A percentile compares a stretch with the other conserved stretches of the same genome.
These are phyloP conservation scores for Phytophthora quininea DNA, from an alignment of 352 stramenopile genomes.

Conservation along the genomic window DNA sequence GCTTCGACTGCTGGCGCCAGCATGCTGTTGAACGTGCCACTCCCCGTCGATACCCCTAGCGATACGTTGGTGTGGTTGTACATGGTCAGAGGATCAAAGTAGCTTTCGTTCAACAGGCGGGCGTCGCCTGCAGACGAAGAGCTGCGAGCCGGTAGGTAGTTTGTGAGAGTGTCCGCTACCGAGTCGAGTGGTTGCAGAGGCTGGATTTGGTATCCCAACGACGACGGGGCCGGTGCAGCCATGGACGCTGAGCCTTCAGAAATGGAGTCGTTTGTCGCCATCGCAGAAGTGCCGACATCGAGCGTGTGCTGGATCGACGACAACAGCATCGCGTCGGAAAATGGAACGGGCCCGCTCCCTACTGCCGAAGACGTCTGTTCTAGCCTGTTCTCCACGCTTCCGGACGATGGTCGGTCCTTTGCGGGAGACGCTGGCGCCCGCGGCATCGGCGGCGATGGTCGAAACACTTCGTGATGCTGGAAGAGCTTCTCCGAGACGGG, in stretches of 20 bases:
- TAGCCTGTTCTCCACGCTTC: not conserved
- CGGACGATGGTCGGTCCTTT: conserved; percentile 5
- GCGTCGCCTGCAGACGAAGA: conserved; percentile 3
- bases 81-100: conserved; percentile 20
- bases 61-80: conserved; percentile 17
- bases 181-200: conserved; percentile 38
- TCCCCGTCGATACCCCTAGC: conserved; percentile 7
- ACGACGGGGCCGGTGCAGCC: not conserved
- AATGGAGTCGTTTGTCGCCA: conserved; percentile 10
- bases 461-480: conserved; percentile 43
- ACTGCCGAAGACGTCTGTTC: too few species aligned
- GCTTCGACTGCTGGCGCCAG: conserved; percentile 19
- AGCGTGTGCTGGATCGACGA: conserved; percentile 54
- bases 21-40: conserved; percentile 18
- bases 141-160: conserved; percentile 37
- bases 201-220: conserved; percentile 32
- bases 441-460: conserved; percentile 15
- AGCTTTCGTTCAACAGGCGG: conserved; percentile 19
- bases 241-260: conserved; percentile 7
- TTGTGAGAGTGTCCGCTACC: conserved; percentile 38
- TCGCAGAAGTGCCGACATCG: conserved; percentile 21
- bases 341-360: conserved; percentile 7
- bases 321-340: conserved; percentile 55
- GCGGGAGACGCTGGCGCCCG: conserved; percentile 17
- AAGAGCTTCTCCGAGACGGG: conserved; percentile 58